These are phyloP conservation scores for Xylaria sp. DNA, from an alignment of 2,329 filamentous ascomycete genomes.

Conservation along the genomic window DNA sequence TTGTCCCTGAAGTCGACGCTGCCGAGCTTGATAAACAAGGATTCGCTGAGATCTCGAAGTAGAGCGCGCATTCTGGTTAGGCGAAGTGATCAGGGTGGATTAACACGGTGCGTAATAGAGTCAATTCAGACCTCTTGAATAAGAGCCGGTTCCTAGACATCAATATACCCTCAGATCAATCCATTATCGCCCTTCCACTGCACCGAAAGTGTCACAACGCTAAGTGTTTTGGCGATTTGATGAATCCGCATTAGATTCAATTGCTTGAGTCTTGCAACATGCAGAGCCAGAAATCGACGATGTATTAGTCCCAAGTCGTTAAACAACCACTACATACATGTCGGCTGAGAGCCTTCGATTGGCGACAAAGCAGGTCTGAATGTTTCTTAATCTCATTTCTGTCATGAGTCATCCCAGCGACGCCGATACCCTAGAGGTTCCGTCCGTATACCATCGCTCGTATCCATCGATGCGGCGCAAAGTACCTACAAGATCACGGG, in stretches of 20 bases:
- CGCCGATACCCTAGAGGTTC: not conserved
- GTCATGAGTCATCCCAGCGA: no score
- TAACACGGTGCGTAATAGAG: not conserved
- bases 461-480: not conserved
- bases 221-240: no score
- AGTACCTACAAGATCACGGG: no score
- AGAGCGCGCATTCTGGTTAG: not conserved
- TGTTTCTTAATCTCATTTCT: no score
- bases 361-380: no score
- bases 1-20: conserved; percentile 53
- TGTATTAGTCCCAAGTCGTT: no score
- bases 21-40: conserved; percentile 61
- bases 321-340: no score
- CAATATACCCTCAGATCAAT: not conserved
- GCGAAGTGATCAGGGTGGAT: not conserved
- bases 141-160: not conserved
- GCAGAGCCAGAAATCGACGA: no score
- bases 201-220: not conserved
- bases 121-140: not conserved
- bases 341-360: no score
- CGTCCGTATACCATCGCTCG: not conserved
- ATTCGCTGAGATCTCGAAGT: conserved; percentile 55
- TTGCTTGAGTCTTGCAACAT: no score
- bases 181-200: not conserved
- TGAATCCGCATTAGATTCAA: no score